Percentiles rank a stretch among this genome's conserved stretches.
Conservation (phyloP, 495 filamentous ascomycete species). For the Aspergillus olivimuriae region DNA sequence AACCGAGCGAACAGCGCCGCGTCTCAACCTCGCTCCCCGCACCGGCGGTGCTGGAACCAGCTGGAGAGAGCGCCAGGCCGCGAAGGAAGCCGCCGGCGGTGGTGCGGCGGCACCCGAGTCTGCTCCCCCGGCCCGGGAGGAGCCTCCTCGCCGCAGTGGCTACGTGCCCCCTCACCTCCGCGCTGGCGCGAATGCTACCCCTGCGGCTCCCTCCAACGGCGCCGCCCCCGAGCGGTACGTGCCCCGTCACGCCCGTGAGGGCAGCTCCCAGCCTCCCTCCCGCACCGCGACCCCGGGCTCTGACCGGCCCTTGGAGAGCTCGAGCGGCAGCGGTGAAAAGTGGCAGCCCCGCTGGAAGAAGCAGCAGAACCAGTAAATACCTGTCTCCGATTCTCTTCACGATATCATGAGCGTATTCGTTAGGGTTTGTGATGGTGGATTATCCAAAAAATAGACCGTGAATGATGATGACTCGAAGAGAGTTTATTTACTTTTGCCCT, state of each 20-base stretch:
- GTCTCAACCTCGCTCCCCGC: slow-evolving; percentile 54
- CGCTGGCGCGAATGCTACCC: slow-evolving; percentile 26
- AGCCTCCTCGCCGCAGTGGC: slow-evolving; percentile 21
- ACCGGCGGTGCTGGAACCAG: slow-evolving; percentile 53
- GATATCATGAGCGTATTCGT: too few relatives aligned
- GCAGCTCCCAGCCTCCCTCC: slow-evolving; percentile 20
- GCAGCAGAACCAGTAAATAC: slow-evolving; percentile 35
- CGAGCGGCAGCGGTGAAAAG: slow-evolving; percentile 22
- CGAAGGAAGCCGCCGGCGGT: slow-evolving; percentile 44
- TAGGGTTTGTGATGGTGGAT: too few relatives aligned
- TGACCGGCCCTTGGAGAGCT: slow-evolving; percentile 31
- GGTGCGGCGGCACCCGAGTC: slow-evolving; percentile 17
- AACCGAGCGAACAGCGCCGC: slow-evolving; percentile 55
- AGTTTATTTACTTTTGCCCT: too few relatives aligned
- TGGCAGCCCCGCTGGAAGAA: slow-evolving; percentile 44
- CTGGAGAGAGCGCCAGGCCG: slow-evolving; percentile 84
- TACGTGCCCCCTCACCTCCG: slow-evolving; percentile 48
- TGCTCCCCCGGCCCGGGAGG: slow-evolving; percentile 23
- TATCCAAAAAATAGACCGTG: too few relatives aligned
- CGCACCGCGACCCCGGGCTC: slow-evolving; percentile 24
- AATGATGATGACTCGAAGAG: too few relatives aligned
- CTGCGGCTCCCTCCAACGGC: slow-evolving; percentile 23
- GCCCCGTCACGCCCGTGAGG: slow-evolving; percentile 34
- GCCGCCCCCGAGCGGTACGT: slow-evolving; percentile 33
- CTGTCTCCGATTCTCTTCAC: too few relatives aligned